Percentiles rank a stretch among this genome's conserved stretches.
Evolutionary conservation across 192 early-diverging fungal genomes (phyloP).

Genomic region (Coemansia nantahalensis): DNA sequence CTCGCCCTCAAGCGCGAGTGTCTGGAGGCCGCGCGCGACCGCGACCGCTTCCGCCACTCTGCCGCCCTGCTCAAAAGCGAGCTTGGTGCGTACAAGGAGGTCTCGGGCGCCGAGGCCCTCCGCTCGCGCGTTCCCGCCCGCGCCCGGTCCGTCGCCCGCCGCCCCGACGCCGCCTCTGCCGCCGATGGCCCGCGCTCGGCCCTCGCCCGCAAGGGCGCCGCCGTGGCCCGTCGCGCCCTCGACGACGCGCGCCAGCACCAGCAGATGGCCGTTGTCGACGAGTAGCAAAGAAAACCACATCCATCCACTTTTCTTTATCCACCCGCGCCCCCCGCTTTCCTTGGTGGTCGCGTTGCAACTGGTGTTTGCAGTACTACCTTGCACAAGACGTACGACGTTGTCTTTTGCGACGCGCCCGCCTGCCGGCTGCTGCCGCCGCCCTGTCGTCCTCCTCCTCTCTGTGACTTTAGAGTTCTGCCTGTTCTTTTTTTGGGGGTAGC

Average conservation of each 20-base stretch:
- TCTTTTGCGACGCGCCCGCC: no score
- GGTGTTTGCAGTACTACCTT: no score
- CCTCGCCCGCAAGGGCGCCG: slow-evolving; percentile 15
- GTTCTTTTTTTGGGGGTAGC: no score
- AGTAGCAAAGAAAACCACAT: background rate
- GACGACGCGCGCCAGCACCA: slow-evolving; percentile 18
- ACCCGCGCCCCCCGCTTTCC: no score
- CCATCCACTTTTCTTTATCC: background rate
- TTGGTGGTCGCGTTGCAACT: no score
- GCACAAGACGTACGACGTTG: no score
- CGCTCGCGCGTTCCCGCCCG: slow-evolving; percentile 8
- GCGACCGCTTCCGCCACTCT: slow-evolving; percentile 26
- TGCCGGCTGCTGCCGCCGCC: no score
- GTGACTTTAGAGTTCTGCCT: no score
- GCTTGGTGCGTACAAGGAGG: slow-evolving; percentile 48
- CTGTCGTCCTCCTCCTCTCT: no score
- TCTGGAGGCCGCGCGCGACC: slow-evolving; percentile 31
- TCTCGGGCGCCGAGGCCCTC: slow-evolving; percentile 30
- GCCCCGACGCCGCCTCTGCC: background rate
- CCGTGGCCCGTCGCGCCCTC: slow-evolving; percentile 11
- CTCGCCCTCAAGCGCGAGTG: slow-evolving; percentile 41
- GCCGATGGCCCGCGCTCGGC: slow-evolving; percentile 2
- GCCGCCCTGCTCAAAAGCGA: slow-evolving; percentile 37
- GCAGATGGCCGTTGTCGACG: slow-evolving; percentile 16
- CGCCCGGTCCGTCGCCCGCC: background rate